Base-by-base conservation (phyloP, 495 filamentous ascomycete species). In the Saxispiralis lemnorum region DNA sequence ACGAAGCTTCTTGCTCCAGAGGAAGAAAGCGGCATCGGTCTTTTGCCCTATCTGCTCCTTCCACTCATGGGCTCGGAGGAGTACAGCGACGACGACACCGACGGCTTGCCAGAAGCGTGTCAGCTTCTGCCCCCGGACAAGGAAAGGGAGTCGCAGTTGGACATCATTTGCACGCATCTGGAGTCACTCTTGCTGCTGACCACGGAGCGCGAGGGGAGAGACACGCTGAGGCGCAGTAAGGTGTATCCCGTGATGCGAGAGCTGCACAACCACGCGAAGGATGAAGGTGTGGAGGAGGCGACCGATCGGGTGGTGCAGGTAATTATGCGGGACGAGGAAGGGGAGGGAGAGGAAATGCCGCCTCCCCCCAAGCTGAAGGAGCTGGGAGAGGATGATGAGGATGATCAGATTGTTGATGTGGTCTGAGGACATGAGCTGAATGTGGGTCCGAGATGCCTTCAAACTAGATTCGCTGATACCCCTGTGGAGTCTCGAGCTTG, bases 291-390 rank as follows among this genome's bases (percentile, higher is more conserved):
- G 32, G 69, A 71, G 47, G 87, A 93, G 53, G 80, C 73, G 13
- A 89, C 83, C 52, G 89, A 97, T 57, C 68, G 89, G 52, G 53
- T 95, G 39, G 89, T 97, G 31, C 83, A 97, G 51, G 75, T 97
- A 11, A 55, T 97, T 34, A 92, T 93, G 86, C 69, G 80, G 39
- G 85, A 87, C 47, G 89, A 83, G 54, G 68, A 61, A 31, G 59
- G 52, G 6, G 62, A 51, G 21, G 56, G 48, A 24, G 58, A 59
- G 13, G 52, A 35, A 6, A 38, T 19, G 17, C 45, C 38, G 48
- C 45, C 51, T 40, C 24, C 24, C 5, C 5, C 24, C 5, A 45
- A 49, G 17, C 39, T 56, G 35, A 33, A 50, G 43, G 56, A 59
- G 41, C 46, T 48, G 12, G 56, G 45, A 13, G 61, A 66, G 16